Evolutionary conservation across 495 filamentous ascomycete species (phyloP).

Genomic region (Pyrenula aspistea): DNA sequence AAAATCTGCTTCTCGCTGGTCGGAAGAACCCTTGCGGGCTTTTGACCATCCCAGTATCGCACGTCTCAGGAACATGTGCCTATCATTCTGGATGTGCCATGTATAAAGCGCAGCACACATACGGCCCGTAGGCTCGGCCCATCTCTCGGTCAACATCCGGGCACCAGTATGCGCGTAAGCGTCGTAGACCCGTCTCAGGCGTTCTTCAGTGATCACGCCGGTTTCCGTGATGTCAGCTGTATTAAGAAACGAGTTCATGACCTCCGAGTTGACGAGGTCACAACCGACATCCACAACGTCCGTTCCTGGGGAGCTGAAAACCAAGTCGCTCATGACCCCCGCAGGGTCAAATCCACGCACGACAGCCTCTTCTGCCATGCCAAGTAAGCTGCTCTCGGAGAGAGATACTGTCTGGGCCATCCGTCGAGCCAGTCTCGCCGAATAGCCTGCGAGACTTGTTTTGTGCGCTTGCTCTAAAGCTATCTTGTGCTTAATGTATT

Average conservation of each 20-base stretch:
- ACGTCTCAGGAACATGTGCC: conserved; percentile 17
- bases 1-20: conserved; percentile 17
- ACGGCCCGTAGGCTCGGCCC: conserved; percentile 13
- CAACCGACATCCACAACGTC: conserved; percentile 22
- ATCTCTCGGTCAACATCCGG: conserved; percentile 16
- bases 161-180: conserved; percentile 14
- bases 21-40: conserved; percentile 8
- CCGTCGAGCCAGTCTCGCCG: conserved; percentile 9
- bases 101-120: conserved; percentile 14
- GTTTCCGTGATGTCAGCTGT: conserved; percentile 18
- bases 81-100: conserved; percentile 20
- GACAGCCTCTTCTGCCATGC: conserved; percentile 18
- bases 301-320: conserved; percentile 17
- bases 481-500: conserved; percentile 16
- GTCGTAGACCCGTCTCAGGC: conserved; percentile 16
- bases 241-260: conserved; percentile 21
- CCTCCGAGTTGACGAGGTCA: conserved; percentile 19
- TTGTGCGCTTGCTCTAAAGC: conserved; percentile 11
- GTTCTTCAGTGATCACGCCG: conserved; percentile 18
- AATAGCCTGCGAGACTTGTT: conserved; percentile 7
- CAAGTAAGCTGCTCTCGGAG: conserved; percentile 18
- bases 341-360: conserved; percentile 17
- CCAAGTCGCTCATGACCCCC: conserved; percentile 14
- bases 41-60: conserved; percentile 16
- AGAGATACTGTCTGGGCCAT: conserved; percentile 14